A percentile compares a stretch with the other conserved stretches of the same genome.
These are phyloP conservation scores for Aspergillus luchuensis DNA, from an alignment of 2,329 filamentous ascomycete genomes.

Conservation along the genomic window DNA sequence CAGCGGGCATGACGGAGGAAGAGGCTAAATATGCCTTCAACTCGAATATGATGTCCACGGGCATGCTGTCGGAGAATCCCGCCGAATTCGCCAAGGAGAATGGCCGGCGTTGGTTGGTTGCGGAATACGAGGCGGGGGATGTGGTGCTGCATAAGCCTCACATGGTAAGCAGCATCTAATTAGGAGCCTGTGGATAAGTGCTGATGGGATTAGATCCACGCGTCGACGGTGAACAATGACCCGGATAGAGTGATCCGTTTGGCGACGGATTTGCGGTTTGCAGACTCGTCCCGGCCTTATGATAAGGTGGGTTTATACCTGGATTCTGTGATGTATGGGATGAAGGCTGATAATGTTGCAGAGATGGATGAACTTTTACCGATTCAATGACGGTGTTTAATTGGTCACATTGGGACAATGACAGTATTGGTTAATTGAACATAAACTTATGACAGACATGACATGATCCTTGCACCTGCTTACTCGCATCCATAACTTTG, in stretches of 20 bases:
- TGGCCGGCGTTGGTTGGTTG: constrained; percentile 54
- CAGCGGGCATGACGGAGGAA: constrained; percentile 54
- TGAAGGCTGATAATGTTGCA: constrained; percentile 11
- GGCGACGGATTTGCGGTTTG: constrained; percentile 60
- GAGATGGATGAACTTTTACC: constrained; percentile 46
- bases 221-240: constrained; percentile 59
- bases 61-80: constrained; percentile 55
- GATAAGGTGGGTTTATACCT: constrained; percentile 41
- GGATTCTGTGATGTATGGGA: background rate
- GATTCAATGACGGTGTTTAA: constrained; percentile 38
- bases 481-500: background rate
- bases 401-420: background rate
- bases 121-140: constrained; percentile 57
- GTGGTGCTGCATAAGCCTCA: constrained; percentile 49
- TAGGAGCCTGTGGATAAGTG: background rate
- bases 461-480: background rate
- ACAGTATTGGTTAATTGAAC: background rate
- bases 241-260: constrained; percentile 55
- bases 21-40: constrained; percentile 58
- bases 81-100: constrained; percentile 48
- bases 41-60: constrained; percentile 60
- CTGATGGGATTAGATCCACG: constrained; percentile 53
- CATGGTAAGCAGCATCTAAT: constrained; percentile 25
- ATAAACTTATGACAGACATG: background rate
- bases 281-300: constrained; percentile 54